phyloP scores from a whole-genome alignment of 1,284 basidiomycete species.

The Cryptococcus depauperatus region DNA sequence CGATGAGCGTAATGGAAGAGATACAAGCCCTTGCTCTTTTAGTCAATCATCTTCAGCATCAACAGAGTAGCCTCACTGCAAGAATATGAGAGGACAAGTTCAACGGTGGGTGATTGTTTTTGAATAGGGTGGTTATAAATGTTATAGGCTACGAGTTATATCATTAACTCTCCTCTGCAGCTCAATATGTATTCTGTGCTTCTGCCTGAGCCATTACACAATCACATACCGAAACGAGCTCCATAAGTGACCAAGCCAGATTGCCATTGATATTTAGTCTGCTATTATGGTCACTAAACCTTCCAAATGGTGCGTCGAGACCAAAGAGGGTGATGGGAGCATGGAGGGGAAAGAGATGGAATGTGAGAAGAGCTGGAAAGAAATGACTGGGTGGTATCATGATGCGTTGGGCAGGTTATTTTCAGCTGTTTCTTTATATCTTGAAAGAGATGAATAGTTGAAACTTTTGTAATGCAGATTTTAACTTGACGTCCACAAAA shows the following conservation, averaged over 20 bases:
- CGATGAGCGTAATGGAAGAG: conserved; percentile 76
- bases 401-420: too few species aligned
- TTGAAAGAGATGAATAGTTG: too few species aligned
- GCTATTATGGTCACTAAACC: conserved; percentile 53
- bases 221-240: conserved; percentile 63
- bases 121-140: conserved; percentile 35
- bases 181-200: conserved; percentile 3
- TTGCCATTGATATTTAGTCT: conserved; percentile 55
- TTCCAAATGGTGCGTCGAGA: conserved; percentile 66
- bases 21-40: conserved; percentile 49
- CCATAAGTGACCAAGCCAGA: conserved; percentile 75
- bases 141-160: conserved; percentile 46
- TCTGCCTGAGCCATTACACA: neutral
- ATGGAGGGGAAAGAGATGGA: conserved; percentile 45
- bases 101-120: conserved; percentile 33
- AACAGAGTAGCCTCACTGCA: conserved; percentile 29
- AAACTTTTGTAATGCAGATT: too few species aligned
- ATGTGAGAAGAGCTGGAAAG: conserved; percentile 30
- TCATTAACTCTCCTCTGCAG: too few species aligned
- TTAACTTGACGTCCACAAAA: too few species aligned
- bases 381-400: conserved; percentile 18
- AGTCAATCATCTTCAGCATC: neutral
- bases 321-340: conserved; percentile 38
- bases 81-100: conserved; percentile 53
- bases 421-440: too few species aligned